Base-by-base conservation (phyloP, 306 rosid species). In the Sicyos edulis region DNA sequence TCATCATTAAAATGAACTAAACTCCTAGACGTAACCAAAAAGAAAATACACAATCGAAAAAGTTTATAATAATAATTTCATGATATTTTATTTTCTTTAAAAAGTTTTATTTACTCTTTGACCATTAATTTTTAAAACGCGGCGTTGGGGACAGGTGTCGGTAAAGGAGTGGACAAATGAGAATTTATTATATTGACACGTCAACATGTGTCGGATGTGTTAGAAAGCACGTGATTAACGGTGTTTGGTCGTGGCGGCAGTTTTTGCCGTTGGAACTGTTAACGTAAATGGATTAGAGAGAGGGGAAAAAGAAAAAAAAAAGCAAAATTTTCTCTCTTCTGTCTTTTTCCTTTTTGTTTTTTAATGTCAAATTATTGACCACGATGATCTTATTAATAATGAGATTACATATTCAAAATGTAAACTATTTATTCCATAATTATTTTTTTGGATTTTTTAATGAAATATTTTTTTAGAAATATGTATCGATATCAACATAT, bases 191-290 rank as follows among this genome's bases (percentile, higher is more conserved):
- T n/a, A 64, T 40, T 5, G 29, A 42, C 32, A 64, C 53, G 70
- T 64, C 51, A 64, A 40, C 70, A 40, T 26, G 51, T 63, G 70
- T 63, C 16, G 70, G 22, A 64, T 7, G 40, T 63, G 24, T 64
- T 17, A 37, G 49, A 59, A 59, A 1, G 69, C 49, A 62, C 10
- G 70, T 64, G 70, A 64, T 17, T 40, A 17, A 64, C 50, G 52
- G 70, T n/a, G 70, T 37, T 63, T 63, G 70, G 52, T 64, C 29
- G 26, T 64, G 70, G 52, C 70, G 70, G 70, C 70, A 64, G 70
- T 37, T 64, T 64, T 42, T 34, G 52, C 70, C 49, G 70, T 63
- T 60, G 66, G 45, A 3, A 26, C 69, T 63, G 24, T 63, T 37
- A 16, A 63, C 49, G 13, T 29, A 14, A 60, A 60, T 29, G 44